A percentile compares a stretch with the other conserved stretches of the same genome.
Conservation (phyloP, 164 flowering plant species). For the Kingdonia uniflora region DNA sequence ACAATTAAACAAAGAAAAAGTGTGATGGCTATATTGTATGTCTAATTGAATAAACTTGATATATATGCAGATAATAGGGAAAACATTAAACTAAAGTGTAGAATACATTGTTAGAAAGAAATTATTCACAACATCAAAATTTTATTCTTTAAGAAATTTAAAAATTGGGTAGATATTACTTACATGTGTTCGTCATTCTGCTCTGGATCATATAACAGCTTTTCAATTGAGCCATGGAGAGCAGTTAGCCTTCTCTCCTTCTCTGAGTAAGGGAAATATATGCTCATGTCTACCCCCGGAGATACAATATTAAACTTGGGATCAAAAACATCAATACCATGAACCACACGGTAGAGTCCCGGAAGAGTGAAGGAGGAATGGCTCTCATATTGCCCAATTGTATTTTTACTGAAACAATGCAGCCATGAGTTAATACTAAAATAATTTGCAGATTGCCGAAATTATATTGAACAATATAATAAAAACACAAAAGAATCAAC, state of each 20-base stretch:
- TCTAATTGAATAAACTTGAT: no score
- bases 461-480: no score
- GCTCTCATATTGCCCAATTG: constrained; percentile 95
- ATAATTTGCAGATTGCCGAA: background rate
- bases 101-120: no score
- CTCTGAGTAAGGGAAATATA: constrained; percentile 71
- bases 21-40: no score
- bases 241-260: constrained; percentile 65
- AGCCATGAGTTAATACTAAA: background rate
- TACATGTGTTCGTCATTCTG: constrained; percentile 74
- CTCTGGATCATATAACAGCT: constrained; percentile 62
- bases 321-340: constrained; percentile 96
- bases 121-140: no score
- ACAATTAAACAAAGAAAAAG: no score
- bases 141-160: no score
- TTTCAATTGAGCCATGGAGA: constrained; percentile 65
- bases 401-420: constrained; percentile 57
- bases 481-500: no score
- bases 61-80: no score
- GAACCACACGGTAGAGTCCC: constrained; percentile 85
- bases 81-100: no score
- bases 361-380: constrained; percentile 90
- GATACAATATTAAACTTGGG: constrained; percentile 98
- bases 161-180: constrained; percentile 17
- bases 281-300: constrained; percentile 86